Evolutionary conservation across 768 basidiomycete species (phyloP).

Genomic region (Naganishia vishniacii): DNA sequence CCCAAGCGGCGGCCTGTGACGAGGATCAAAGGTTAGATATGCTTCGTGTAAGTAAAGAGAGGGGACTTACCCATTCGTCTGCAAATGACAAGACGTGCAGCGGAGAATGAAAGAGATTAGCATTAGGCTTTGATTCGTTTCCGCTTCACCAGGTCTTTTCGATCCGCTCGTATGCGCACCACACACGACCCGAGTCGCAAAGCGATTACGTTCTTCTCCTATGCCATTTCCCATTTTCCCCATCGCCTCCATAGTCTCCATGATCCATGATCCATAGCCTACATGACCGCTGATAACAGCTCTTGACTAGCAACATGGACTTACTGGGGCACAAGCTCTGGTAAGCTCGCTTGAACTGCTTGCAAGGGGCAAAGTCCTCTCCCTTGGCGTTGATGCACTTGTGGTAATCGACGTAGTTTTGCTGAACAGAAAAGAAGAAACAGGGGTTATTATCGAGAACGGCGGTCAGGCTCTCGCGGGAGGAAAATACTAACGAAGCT

Average conservation of each 20-base stretch:
- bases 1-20: conserved; percentile 74
- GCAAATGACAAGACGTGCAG: conserved; percentile 10
- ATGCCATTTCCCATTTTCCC: too few species aligned
- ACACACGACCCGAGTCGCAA: too few species aligned
- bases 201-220: too few species aligned
- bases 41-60: neutral
- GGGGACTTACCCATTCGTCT: conserved; percentile 81
- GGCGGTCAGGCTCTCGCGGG: neutral
- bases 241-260: too few species aligned
- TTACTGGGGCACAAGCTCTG: conserved; percentile 94
- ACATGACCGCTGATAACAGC: too few species aligned
- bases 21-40: conserved; percentile 4
- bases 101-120: conserved; percentile 14
- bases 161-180: too few species aligned
- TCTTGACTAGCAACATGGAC: conserved; percentile 52
- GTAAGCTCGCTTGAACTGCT: conserved; percentile 95
- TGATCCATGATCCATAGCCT: too few species aligned
- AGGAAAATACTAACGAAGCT: conserved; percentile 1
- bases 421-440: conserved; percentile 50
- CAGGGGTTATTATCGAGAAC: neutral
- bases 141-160: too few species aligned
- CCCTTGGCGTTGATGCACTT: conserved; percentile 95
- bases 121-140: neutral
- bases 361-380: conserved; percentile 96
- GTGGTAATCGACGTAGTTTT: conserved; percentile 98